phyloP scores from a whole-genome alignment of 2,329 filamentous ascomycete species.

The Aspergillus fructus region DNA sequence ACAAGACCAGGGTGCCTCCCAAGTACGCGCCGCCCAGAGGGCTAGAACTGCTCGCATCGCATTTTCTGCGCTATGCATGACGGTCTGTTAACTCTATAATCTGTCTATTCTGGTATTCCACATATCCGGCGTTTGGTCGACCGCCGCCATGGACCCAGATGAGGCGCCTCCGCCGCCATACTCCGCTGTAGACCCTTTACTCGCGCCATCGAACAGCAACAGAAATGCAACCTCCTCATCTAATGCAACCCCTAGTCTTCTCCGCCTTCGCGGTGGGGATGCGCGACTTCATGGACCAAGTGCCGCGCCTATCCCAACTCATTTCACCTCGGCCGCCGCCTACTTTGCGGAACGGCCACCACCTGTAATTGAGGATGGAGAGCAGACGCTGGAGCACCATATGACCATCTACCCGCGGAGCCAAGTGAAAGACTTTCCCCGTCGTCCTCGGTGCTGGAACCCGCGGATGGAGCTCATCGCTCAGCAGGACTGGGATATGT shows the following conservation, averaged over 20 bases:
- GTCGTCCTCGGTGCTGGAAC: conserved; percentile 43
- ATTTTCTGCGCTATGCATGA: conserved; percentile 18
- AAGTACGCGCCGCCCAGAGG: not conserved
- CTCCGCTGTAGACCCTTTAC: conserved; percentile 40
- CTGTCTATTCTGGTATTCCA: not conserved
- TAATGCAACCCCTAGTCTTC: conserved; percentile 12
- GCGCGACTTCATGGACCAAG: conserved; percentile 20
- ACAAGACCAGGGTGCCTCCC: not conserved
- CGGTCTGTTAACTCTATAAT: conserved; percentile 10
- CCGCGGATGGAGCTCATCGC: conserved; percentile 32
- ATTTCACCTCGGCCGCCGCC: conserved; percentile 37
- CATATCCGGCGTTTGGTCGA: not conserved
- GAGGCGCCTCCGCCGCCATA: conserved; percentile 45
- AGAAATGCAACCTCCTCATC: conserved; percentile 19
- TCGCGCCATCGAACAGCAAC: conserved; percentile 21
- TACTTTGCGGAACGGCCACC: conserved; percentile 41
- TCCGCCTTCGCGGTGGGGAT: conserved; percentile 23
- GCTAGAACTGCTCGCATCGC: conserved; percentile 5
- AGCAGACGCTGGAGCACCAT: conserved; percentile 33
- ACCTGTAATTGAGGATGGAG: conserved; percentile 22
- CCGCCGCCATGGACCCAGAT: conserved; percentile 33
- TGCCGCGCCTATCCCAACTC: conserved; percentile 21
- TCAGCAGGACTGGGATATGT: conserved; percentile 46
- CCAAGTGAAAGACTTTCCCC: conserved; percentile 43
- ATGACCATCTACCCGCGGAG: conserved; percentile 43